phyloP scores from a whole-genome alignment of 495 filamentous ascomycete species.

The Penicillium alfredii region DNA sequence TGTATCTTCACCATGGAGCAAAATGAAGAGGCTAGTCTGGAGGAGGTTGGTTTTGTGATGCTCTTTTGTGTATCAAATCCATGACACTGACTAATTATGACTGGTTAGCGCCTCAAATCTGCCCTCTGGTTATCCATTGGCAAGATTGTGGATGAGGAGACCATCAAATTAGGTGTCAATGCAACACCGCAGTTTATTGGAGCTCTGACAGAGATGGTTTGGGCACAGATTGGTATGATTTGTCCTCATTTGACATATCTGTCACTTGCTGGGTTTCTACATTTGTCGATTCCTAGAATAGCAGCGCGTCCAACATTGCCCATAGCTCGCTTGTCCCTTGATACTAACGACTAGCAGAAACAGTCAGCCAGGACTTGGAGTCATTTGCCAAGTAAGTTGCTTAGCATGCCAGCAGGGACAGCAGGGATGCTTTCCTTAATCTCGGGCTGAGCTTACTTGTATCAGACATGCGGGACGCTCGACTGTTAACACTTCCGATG shows the following conservation, averaged over 20 bases:
- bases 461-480: constrained; percentile 72
- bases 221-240: constrained; percentile 81
- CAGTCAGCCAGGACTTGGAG: constrained; percentile 67
- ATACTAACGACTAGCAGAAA: constrained; percentile 49
- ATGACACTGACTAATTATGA: neutral
- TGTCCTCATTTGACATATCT: no score
- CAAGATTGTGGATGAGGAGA: constrained; percentile 85
- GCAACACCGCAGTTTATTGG: constrained; percentile 95
- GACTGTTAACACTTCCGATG: constrained; percentile 77
- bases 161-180: constrained; percentile 66
- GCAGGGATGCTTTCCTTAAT: neutral
- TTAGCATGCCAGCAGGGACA: no score
- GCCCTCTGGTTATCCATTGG: constrained; percentile 90
- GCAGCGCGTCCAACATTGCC: neutral
- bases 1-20: constrained; percentile 29
- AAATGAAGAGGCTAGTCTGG: constrained; percentile 33
- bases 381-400: constrained; percentile 62
- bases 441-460: neutral
- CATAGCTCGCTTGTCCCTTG: neutral
- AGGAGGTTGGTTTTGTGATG: constrained; percentile 28
- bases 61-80: neutral
- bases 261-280: no score
- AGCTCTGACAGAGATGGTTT: constrained; percentile 85
- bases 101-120: constrained; percentile 87
- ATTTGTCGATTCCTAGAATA: no score